Base-by-base conservation (phyloP, 768 basidiomycete genomes). In the Bullera alba region DNA sequence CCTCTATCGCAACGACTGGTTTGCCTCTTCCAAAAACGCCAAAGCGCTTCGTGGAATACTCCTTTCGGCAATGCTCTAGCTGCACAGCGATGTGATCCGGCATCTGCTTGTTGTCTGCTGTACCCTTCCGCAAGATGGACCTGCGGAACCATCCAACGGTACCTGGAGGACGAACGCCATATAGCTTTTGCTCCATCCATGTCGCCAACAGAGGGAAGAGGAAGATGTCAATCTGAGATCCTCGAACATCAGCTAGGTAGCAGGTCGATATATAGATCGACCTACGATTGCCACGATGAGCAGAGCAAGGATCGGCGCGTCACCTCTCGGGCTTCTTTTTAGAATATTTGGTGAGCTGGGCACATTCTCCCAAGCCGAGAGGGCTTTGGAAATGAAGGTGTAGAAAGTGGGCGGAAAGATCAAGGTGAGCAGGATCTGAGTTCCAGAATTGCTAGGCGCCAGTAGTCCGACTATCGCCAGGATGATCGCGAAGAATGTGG, bases 331-430 rank as follows among this genome's bases (percentile, higher is more conserved):
- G 67, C 86, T 84, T 0, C 76, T 75, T 28, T 78, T 74, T 22
- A 83, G 49, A 6, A 78, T 67, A 58, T 83, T 77, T 0, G 84
- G 80, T 2, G 79, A 68, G 26, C 79, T 70, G 48, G 77, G 74
- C 46, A 81, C 74, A 46, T 77, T 79, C 71, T 88, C 85, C 59
- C 78, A 87, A 12, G 83, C 83, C 46, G 79, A 78, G 1, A 87
- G 78, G 1, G 80, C 80, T 38, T 83, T 78, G 7, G 81, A 79
- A 5, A 80, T 80, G 59, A 86, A 87, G 19, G 85, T 77, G 57
- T 84, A 87, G 69, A 82, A 87, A 10, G 79, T 79, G 1, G 86
- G 84, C 0, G 86, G 86, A 61, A 87, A 86, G 21, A 87, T 59
- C 41, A 87, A 63, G 1, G 83, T 79, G 61, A 84, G 83, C 22